Evolutionary conservation across 495 filamentous ascomycete genomes (phyloP).

Genomic region (Aspergillus taichungensis): DNA sequence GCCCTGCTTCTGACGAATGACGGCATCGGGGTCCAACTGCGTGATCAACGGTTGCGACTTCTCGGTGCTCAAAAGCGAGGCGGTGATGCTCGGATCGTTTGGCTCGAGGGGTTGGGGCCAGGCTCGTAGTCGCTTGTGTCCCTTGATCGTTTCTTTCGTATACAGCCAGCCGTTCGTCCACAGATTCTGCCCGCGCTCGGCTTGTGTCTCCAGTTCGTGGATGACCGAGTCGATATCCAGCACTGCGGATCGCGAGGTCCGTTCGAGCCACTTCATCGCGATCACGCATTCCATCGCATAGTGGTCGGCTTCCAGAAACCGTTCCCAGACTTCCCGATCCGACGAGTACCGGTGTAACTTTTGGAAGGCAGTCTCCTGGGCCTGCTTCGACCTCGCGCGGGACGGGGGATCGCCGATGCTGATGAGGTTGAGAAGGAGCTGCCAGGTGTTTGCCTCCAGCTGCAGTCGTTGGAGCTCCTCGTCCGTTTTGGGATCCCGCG

Average conservation of each 20-base stretch:
- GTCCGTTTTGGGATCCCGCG: conserved; percentile 27
- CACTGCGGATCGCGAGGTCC: conserved; percentile 51
- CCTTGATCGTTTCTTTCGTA: conserved; percentile 82
- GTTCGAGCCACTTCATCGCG: conserved; percentile 76
- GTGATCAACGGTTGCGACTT: conserved; percentile 62
- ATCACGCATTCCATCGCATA: conserved; percentile 66
- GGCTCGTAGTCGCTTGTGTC: conserved; percentile 66
- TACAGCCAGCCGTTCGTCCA: conserved; percentile 87
- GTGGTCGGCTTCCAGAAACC: conserved; percentile 54
- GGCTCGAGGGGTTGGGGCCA: conserved; percentile 57
- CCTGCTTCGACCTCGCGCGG: conserved; percentile 24
- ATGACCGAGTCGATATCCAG: conserved; percentile 69
- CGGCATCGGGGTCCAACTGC: conserved; percentile 90
- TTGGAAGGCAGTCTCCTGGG: conserved; percentile 32
- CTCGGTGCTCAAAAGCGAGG: conserved; percentile 47
- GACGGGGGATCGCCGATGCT: conserved; percentile 39
- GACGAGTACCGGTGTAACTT: conserved; percentile 49
- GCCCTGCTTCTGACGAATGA: conserved; percentile 61
- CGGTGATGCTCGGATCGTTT: conserved; percentile 44
- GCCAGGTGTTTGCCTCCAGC: conserved; percentile 79
- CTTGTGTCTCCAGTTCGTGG: conserved; percentile 50
- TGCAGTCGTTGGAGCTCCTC: conserved; percentile 58
- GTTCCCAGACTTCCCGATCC: conserved; percentile 54
- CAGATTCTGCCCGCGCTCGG: conserved; percentile 56
- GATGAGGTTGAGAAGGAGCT: conserved; percentile 60